Percentiles rank a stretch among this genome's conserved stretches.
phyloP scores from a whole-genome alignment of 2,329 filamentous ascomycete species.

The Colletotrichum ledebouriae region DNA sequence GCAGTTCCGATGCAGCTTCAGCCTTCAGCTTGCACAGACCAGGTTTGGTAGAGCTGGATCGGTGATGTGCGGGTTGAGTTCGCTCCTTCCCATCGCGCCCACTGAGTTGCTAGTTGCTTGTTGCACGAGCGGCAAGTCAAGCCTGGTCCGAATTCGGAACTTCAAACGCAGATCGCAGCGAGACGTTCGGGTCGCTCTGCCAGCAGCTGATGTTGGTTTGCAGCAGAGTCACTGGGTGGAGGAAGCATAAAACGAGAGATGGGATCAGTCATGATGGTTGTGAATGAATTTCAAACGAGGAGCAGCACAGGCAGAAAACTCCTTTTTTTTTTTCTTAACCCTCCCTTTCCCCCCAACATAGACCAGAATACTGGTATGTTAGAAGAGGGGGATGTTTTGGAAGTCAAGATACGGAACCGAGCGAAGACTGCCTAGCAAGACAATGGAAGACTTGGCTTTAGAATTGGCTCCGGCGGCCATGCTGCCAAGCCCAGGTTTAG shows the following conservation, averaged over 20 bases:
- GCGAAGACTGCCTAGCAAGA: too few relatives aligned
- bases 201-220: conserved; percentile 19
- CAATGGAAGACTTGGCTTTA: conserved; percentile 18
- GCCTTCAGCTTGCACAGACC: background rate
- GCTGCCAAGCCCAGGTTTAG: conserved; percentile 34
- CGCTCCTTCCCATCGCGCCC: background rate
- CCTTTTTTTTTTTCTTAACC: too few relatives aligned
- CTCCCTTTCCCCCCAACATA: too few relatives aligned
- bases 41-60: conserved; percentile 13
- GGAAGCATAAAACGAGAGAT: background rate
- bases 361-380: too few relatives aligned
- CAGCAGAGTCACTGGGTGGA: background rate
- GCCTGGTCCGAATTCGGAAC: conserved; percentile 19
- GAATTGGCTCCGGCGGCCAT: conserved; percentile 17
- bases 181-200: conserved; percentile 12
- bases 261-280: background rate
- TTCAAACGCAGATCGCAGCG: conserved; percentile 22
- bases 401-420: background rate
- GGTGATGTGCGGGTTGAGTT: background rate
- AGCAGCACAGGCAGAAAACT: background rate
- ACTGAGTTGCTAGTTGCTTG: conserved; percentile 16
- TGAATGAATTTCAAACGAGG: background rate
- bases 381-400: too few relatives aligned
- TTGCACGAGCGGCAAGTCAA: conserved; percentile 16
- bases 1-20: conserved; percentile 21